Base-by-base conservation (phyloP, 2,329 filamentous ascomycete species). In the Penicillium sp. region DNA sequence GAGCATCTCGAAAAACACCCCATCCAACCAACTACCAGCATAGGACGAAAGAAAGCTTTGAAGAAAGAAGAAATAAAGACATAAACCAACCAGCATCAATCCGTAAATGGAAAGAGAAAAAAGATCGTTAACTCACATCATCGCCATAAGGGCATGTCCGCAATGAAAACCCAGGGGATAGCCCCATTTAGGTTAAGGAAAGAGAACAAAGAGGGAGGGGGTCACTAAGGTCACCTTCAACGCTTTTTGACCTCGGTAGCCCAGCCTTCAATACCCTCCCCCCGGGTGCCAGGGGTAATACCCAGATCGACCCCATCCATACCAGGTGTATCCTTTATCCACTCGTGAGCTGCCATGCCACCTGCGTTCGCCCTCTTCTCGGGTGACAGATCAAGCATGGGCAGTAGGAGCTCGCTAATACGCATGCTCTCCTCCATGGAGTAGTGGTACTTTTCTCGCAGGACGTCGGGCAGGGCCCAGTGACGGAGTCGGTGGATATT, bases 361-460 rank as follows among this genome's bases (percentile, higher is more conserved):
- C 94, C 94, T 0, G 94, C 94, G 72, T 97, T 99, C 12, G 94
- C 94, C 41, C 94, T 83, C 75, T 91, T 90, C 59, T 93, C 91
- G 0, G 94, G 94, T 41, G 91, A 78, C 25, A 99, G 80, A 74
- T 97, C 91, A 40, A 99, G 81, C 91, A 97, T 95, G 0, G 94
- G 94, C 1, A 87, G 81, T 57, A 99, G 75, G 76, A 99, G 97
- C 29, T 90, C 89, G 17, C 87, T 83, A 62, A 97, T 88, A 59
- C 85, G 85, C 76, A 88, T 89, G 45, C 85, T 86, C 67, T 97
- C 92, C 50, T 96, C 86, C 13, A 90, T 86, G 63, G 86, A 87
- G 77, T 96, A 97, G 75, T 97, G 94, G 71, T 99, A 99, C 73
- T 99, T 99, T 76, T 99, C 94, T 60, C 89, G 86, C 33, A 99